Percentiles rank a stretch among this genome's conserved stretches.
These are phyloP conservation scores for Syzygium aqueum DNA, from an alignment of 345 rosid species.

Conservation along the genomic window DNA sequence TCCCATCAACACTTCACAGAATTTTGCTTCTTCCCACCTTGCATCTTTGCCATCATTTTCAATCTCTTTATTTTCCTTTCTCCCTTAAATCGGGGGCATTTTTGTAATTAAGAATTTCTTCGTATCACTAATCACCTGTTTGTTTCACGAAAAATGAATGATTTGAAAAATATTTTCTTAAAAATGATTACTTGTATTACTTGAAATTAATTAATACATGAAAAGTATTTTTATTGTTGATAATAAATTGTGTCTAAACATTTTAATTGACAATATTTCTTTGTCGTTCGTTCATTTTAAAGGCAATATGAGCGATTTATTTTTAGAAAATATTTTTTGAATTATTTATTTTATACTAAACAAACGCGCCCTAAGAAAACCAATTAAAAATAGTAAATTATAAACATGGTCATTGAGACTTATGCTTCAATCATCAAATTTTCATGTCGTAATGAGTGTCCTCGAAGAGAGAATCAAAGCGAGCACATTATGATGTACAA, in stretches of 20 bases:
- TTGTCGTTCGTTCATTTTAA: too few species aligned
- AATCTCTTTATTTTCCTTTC: background rate
- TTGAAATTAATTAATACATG: background rate
- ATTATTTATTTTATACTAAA: too few species aligned
- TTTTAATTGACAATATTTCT: too few species aligned
- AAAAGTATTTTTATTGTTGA: background rate
- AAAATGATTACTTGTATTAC: background rate
- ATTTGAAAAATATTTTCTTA: background rate
- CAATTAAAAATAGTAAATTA: background rate
- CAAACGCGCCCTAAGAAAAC: too few species aligned
- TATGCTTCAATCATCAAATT: background rate
- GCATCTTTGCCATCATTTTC: background rate
- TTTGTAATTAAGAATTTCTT: background rate
- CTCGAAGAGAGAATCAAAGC: background rate
- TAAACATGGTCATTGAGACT: background rate
- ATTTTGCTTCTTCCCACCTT: background rate
- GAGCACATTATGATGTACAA: rapidly evolving
- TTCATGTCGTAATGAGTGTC: background rate
- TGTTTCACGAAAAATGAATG: background rate
- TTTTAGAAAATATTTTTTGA: too few species aligned
- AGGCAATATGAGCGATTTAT: too few species aligned
- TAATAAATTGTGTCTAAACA: too few species aligned
- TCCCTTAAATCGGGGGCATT: background rate
- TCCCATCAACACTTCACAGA: background rate
- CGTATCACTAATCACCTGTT: background rate